Evolutionary conservation across 2,329 filamentous ascomycete genomes (phyloP), one percentile per base, ranked within the genome.

Genomic region (Acrocalymma vagum): DNA sequence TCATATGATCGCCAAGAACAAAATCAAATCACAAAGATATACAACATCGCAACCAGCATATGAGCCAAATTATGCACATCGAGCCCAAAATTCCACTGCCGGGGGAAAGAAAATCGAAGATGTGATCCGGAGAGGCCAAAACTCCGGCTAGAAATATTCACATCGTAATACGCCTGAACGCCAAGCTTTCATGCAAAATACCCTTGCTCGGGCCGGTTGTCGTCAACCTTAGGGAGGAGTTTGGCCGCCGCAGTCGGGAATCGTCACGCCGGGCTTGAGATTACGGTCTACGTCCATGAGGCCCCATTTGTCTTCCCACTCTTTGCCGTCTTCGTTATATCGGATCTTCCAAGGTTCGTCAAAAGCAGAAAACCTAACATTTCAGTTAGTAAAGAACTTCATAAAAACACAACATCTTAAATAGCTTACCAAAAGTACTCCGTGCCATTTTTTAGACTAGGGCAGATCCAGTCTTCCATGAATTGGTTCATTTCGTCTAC

Each of bases 261-360:
- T 96, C 65, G 82, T 85, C 60, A 97, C 72, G 1, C 92, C 92
- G 1, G 79, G 61, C 73, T 97, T 97, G 55, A 97, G 74, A 23
- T 92, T 90, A 42, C 93, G 83, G 60, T 90, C 80, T 3, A 90
- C 81, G 58, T 95, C 90, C 83, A 97, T 85, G 10, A 97, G 73
- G 8, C 94, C 93, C 93, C 93, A 96, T 67, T 96, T 88, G 66
- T 95, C 90, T 74, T 97, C 93, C 92, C 92, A 96, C 36, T 88
- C 79, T 73, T 93, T 63, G 29, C 62, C 42, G 71, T 71, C 53
- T 26, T 75, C 76, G 67, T 96, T 87, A 73, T 85, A 96, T 13
- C 70, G 63, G 39, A 87, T 76, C 75, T 97, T 96, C 93, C 93
- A 97, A 3, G 91, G 91, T 77, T 97, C 93, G 65, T 97, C 93